phyloP scores from a whole-genome alignment of 2,329 filamentous ascomycete species.

The Botryotinia globosa region DNA sequence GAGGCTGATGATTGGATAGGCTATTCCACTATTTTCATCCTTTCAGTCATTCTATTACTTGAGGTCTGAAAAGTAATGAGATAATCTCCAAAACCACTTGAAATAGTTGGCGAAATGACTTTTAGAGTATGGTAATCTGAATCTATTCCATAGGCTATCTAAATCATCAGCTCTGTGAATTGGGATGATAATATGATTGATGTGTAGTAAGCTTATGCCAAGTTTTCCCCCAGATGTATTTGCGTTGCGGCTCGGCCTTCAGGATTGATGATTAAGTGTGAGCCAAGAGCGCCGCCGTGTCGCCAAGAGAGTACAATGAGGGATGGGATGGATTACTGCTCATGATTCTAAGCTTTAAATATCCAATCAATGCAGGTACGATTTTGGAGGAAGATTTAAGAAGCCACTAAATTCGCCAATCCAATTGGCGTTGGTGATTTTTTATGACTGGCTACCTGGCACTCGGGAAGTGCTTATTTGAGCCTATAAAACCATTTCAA shows the following conservation, averaged over 20 bases:
- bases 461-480: not conserved
- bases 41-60: not conserved
- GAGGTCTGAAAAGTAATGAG: not conserved
- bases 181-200: not conserved
- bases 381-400: not conserved
- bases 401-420: not conserved
- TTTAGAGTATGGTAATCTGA: not conserved
- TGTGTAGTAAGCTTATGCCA: not conserved
- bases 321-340: not conserved
- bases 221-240: not conserved
- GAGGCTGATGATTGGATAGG: not conserved
- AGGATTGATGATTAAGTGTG: not conserved
- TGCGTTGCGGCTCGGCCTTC: not conserved
- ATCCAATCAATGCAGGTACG: not conserved
- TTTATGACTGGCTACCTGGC: not conserved
- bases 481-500: not conserved
- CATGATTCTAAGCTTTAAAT: not conserved
- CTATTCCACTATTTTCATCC: not conserved
- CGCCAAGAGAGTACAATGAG: not conserved
- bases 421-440: not conserved
- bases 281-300: not conserved
- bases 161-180: not conserved
- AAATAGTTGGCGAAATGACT: not conserved
- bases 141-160: not conserved
- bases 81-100: not conserved